phyloP scores from a whole-genome alignment of 306 rosid species.

The Fragaria iinumae region DNA sequence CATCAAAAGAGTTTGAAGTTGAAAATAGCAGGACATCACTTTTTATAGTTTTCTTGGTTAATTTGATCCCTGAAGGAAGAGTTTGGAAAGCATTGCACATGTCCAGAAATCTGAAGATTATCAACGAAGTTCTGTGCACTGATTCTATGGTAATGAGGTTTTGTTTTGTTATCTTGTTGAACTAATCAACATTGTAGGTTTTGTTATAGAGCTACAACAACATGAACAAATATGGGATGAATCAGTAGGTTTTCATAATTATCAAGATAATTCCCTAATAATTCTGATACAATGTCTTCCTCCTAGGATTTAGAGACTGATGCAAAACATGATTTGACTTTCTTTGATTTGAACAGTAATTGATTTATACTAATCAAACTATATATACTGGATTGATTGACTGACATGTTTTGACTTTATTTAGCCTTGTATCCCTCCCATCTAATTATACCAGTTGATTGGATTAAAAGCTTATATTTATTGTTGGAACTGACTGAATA shows the following conservation, averaged over 20 bases:
- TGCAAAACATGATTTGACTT: neutral
- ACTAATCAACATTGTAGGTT: neutral
- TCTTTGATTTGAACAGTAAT: neutral
- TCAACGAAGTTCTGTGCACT: constrained; percentile 36
- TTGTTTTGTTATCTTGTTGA: neutral
- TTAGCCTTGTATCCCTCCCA: neutral
- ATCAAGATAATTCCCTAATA: neutral
- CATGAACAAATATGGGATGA: neutral
- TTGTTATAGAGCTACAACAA: neutral
- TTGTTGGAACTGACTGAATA: constrained; percentile 3
- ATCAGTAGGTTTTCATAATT: neutral
- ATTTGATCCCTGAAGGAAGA: constrained; percentile 44
- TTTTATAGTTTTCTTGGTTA: constrained; percentile 46
- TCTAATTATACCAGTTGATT: neutral
- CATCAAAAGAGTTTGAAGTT: constrained; percentile 33
- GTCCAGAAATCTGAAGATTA: constrained; percentile 30
- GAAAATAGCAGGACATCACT: constrained; percentile 25
- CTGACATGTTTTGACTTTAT: neutral
- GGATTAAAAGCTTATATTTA: neutral
- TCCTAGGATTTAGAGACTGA: neutral
- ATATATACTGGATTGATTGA: neutral
- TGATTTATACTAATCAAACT: neutral
- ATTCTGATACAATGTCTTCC: too few relatives aligned
- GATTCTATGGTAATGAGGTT: constrained; percentile 37
- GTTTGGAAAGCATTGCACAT: constrained; percentile 60